Base-by-base conservation (phyloP, 2,329 filamentous ascomycete genomes). In the Torrubiella hemipterigena region DNA sequence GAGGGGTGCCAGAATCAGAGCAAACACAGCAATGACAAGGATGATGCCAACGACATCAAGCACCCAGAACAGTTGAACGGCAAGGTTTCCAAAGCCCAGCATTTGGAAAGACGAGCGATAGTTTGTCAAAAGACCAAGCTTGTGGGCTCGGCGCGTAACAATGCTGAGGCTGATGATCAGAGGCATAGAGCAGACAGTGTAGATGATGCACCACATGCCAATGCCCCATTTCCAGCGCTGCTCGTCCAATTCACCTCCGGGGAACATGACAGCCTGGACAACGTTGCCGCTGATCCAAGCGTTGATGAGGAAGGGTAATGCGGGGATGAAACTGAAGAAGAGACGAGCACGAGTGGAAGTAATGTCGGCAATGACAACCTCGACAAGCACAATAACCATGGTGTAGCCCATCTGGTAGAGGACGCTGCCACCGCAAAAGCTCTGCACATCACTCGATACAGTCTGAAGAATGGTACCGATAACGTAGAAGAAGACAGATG, bases 401-500 rank as follows among this genome's bases (percentile, higher is more conserved):
- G 75, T 79, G 45, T 75, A 79, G 29, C 76, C 76, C 24, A 79
- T 58, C 58, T 67, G 72, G 48, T 77, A 77, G 22, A 77, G 48
- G 24, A 77, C 59, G 20, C 68, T 67, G 17, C 74, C 75, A 4
- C 62, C 71, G 13, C 62, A 59, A 36, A 76, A 79, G 1, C 58
- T 52, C 22, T 62, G 46, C 7, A 77, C 55, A 30, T 59, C 57
- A 26, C 47, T 54, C 1, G 69, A 54, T 3, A 54, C 50, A 8
- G 73, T 59, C 50, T 78, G 69, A 30, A 80, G 46, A 11, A 77
- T 59, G 3, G 73, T 72, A 16, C 67, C 66, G 36, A 62, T 22
- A 7, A 72, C 58, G 40, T 78, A 79, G 48, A 78, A 76, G 34
- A 76, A 45, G n/a, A 76, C 59, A 5, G 70, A 72, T 3, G 75